Evolutionary conservation across 2,329 filamentous ascomycete species (phyloP), one percentile per base, ranked within the genome.

Genomic region (Fusarium tupiense): DNA sequence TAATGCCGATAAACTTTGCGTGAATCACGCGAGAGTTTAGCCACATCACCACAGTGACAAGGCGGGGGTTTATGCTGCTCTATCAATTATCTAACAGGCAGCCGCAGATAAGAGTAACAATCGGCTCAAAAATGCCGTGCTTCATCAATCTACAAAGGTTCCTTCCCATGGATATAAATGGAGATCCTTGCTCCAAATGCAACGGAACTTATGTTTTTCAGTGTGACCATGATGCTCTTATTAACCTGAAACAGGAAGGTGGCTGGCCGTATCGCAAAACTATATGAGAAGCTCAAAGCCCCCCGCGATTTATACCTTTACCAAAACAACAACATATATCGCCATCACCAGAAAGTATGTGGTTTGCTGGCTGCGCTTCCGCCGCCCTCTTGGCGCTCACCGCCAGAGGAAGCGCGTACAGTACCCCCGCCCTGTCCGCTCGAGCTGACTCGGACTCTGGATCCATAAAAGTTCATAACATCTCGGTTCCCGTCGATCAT

Each of bases 401-500:
- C 10, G 72, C 35, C 1, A 49, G 60, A 44, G 63, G 38, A 7
- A 62, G 41, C 24, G 37, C 60, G 38, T 62, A 53, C n/a, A 43
- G 61, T 43, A 29, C 49, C 12, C 58, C 62, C 10, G 47, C 59
- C 11, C 44, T 72, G 20, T 65, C 59, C 3, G 56, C 61, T 61
- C 44, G 71, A 4, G 59, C 40, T 20, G 29, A 50, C 8, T 57
- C 56, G 3, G 49, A 50, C 16, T 58, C 71, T 24, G 59, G 61
- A 17, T 65, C 63, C 4, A 65, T 71, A 22, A 50, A 50, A 50
- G 56, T 50, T 26, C 56, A 59, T 70, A 83, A 83, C 68, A 65
- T 84, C 58, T 82, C 81, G 5, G 87, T 88, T 8, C 88, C 88
- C 22, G 85, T 97, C 40, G 94, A 97, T 81, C 93, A 96, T 80